These are phyloP conservation scores for Arthroderma sp. DNA, from an alignment of 2,329 filamentous ascomycete genomes.

Conservation along the genomic window DNA sequence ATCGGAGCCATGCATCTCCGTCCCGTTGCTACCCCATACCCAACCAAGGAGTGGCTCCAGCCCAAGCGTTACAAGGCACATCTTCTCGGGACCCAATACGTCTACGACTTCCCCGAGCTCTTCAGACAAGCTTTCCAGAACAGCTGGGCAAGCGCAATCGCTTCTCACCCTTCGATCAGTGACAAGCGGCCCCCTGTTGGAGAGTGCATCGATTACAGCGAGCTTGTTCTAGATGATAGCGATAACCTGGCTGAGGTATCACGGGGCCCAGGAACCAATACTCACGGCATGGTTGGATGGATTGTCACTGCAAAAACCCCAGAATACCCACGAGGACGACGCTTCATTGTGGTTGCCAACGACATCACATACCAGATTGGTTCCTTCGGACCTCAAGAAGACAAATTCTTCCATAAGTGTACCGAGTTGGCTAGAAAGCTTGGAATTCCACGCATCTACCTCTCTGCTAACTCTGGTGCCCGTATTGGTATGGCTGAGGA, in stretches of 20 bases:
- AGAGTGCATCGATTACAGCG: constrained; percentile 85
- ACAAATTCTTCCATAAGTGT: constrained; percentile 98
- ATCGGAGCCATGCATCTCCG: constrained; percentile 90
- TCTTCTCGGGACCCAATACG: constrained; percentile 97
- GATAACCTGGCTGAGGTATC: constrained; percentile 88
- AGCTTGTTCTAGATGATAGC: constrained; percentile 87
- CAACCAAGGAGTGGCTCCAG: constrained; percentile 96
- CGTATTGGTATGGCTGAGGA: constrained; percentile 94
- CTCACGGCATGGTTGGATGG: constrained; percentile 97
- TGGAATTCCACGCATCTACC: constrained; percentile 90
- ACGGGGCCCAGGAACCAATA: constrained; percentile 89
- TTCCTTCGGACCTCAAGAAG: constrained; percentile 90
- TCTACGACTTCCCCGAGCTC: constrained; percentile 98
- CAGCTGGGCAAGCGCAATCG: constrained; percentile 67
- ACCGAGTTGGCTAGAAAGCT: constrained; percentile 88
- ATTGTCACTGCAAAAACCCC: constrained; percentile 87
- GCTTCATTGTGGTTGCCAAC: constrained; percentile 94
- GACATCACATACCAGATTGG: constrained; percentile 99
- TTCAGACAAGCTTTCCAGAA: constrained; percentile 98
- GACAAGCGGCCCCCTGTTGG: constrained; percentile 73
- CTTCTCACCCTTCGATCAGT: constrained; percentile 58
- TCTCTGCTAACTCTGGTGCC: constrained; percentile 97
- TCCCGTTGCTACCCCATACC: constrained; percentile 80
- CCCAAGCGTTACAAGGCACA: constrained; percentile 99
- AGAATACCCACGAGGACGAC: constrained; percentile 83